Evolutionary conservation across 2,329 filamentous ascomycete genomes (phyloP).

Genomic region (Aspergillus tamarii): DNA sequence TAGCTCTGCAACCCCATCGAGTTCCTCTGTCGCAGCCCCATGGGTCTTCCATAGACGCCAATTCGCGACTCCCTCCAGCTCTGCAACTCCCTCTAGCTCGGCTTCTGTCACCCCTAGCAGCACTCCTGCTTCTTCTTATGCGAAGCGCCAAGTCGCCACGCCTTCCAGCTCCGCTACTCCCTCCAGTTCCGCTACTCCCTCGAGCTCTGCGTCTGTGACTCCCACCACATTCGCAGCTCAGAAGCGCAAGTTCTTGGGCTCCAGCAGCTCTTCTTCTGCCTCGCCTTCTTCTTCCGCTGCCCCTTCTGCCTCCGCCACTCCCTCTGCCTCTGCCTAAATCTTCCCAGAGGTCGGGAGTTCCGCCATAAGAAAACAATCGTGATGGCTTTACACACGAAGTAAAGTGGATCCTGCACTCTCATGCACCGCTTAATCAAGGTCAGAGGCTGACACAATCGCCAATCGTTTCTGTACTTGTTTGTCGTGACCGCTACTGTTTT

Average conservation of each 20-base stretch:
- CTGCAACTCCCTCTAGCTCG: not conserved
- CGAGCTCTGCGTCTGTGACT: not conserved
- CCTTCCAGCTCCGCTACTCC: not conserved
- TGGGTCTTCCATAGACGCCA: not conserved
- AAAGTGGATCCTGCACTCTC: not conserved
- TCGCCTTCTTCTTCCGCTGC: not conserved
- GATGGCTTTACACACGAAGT: not conserved
- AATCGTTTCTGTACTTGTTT: not conserved
- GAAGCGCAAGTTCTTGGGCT: conserved; percentile 1
- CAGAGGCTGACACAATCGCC: not conserved
- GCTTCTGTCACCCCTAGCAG: not conserved
- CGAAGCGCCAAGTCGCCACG: not conserved
- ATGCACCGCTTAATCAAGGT: not conserved
- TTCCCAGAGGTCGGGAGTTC: not conserved
- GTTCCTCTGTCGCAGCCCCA: not conserved
- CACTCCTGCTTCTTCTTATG: not conserved
- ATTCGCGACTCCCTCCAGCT: not conserved
- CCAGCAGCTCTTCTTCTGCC: not conserved
- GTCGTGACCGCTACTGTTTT: not conserved
- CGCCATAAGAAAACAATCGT: not conserved
- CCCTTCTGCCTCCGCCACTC: not conserved
- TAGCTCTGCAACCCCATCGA: not conserved
- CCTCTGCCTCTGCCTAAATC: not conserved
- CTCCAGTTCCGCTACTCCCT: not conserved
- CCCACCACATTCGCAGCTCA: not conserved